Conservation (phyloP, 2,329 filamentous ascomycete species). For the Rhinocladiella mackenziei region DNA sequence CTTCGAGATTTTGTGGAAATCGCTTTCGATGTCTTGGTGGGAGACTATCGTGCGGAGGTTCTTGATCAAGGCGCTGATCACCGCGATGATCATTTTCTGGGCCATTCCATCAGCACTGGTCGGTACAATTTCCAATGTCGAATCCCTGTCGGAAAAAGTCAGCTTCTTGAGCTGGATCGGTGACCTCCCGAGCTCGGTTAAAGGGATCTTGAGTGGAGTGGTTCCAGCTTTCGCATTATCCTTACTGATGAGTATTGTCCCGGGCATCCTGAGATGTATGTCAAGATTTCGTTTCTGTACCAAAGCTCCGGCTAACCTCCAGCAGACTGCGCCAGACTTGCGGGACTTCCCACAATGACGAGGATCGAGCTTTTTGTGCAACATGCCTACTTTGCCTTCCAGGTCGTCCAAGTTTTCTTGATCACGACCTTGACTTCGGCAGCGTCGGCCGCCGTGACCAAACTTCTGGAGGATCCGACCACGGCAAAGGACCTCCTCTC, state of each 20-base stretch:
- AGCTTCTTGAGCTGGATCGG: constrained; percentile 68
- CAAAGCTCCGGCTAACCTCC: constrained; percentile 18
- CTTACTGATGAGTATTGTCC: constrained; percentile 80
- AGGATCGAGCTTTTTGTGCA: constrained; percentile 84
- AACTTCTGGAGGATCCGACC: constrained; percentile 64
- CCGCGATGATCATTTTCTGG: constrained; percentile 83
- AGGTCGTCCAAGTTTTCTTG: constrained; percentile 83
- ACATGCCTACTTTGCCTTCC: constrained; percentile 72
- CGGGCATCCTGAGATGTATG: constrained; percentile 71
- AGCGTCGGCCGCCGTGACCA: constrained; percentile 64
- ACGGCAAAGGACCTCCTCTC: constrained; percentile 64
- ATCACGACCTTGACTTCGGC: constrained; percentile 72
- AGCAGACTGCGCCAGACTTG: constrained; percentile 58
- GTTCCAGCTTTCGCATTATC: constrained; percentile 75
- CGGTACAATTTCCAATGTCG: constrained; percentile 78
- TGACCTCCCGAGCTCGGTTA: constrained; percentile 63
- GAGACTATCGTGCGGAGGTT: constrained; percentile 57
- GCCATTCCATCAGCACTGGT: constrained; percentile 71
- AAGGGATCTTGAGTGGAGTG: constrained; percentile 78
- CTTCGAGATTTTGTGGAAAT: constrained; percentile 78
- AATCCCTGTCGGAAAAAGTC: constrained; percentile 53
- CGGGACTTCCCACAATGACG: constrained; percentile 74
- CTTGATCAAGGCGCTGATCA: constrained; percentile 64
- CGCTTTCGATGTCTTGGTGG: constrained; percentile 67
- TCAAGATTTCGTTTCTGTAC: constrained; percentile 45